Evolutionary conservation across 2,329 filamentous ascomycete species (phyloP), one percentile per base, ranked within the genome.

Genomic region (Endoconidiophora laricicola): DNA sequence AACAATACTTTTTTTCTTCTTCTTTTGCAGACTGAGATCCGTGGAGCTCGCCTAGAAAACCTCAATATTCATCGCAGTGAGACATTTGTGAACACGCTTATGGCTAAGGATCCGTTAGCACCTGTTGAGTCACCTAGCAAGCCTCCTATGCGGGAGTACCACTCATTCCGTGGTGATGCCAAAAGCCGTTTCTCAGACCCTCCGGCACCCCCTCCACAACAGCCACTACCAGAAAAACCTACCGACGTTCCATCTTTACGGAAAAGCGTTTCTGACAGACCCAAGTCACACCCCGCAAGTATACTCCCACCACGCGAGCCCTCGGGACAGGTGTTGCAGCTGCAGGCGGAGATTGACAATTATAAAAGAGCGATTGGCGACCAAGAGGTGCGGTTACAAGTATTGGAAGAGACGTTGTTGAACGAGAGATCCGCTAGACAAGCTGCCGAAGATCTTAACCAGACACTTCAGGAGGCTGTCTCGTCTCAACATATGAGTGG

Each of bases 151-250:
- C 24, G 68, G 1, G 76, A 77, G 52, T 72, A 69, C 22, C 58
- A 72, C 6, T 66, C 73, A 0, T 76, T 76, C 58, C 81, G 86
- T 56, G 67, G 78, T 18, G 87, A 94, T 59, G 69, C 80, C 39
- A 90, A 91, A 58, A 77, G 84, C 3, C 77, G 87, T 48, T 96
- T 95, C 62, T 91, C 86, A 1, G 88, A 95, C 52, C 90, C 90
- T 46, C 90, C 90, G 3, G 90, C 88, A 20, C 90, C 90, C 6
- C 90, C 90, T 23, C 90, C 90, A 24, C 87, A 94, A 57, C 88
- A 94, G 58, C 90, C 90, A 12, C 69, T 96, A 4, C 90, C 90
- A 1, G 88, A 95, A 61, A 95, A 95, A 62, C 90, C 90, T 0
- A 53, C 51, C 12, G 86, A 94, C 63, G 77, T 73, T 0, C 76